A percentile compares a stretch with the other conserved stretches of the same genome.
These are phyloP conservation scores for Ceratocystis papillata DNA, from an alignment of 2,329 filamentous ascomycete species.

Conservation along the genomic window DNA sequence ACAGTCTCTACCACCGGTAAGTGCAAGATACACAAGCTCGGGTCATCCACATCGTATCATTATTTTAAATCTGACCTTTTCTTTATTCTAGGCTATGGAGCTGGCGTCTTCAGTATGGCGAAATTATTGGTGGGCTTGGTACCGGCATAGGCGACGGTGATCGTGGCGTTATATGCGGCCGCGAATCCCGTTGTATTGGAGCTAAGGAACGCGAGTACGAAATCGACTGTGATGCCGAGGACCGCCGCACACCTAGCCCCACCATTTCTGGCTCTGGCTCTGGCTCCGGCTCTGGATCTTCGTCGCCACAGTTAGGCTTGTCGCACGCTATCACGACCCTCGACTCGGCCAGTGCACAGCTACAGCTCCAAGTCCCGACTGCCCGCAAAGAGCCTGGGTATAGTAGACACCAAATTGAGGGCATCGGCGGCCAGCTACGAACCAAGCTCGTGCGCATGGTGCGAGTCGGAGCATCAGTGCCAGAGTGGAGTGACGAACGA, in stretches of 20 bases:
- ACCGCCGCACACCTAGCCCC: constrained; percentile 38
- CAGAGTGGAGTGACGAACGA: constrained; percentile 72
- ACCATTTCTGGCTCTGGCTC: constrained; percentile 22
- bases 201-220: constrained; percentile 71
- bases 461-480: constrained; percentile 70
- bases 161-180: constrained; percentile 77
- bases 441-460: constrained; percentile 77
- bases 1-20: constrained; percentile 49
- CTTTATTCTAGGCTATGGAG: constrained; percentile 57
- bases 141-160: constrained; percentile 82
- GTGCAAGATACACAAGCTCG: constrained; percentile 25
- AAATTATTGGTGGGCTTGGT: constrained; percentile 67
- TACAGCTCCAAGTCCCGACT: constrained; percentile 28
- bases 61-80: not conserved
- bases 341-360: constrained; percentile 15
- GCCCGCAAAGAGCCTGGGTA: constrained; percentile 59
- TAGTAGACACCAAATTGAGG: constrained; percentile 77
- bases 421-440: constrained; percentile 79
- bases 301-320: constrained; percentile 21
- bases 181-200: constrained; percentile 64
- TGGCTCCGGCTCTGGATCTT: constrained; percentile 26
- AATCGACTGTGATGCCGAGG: constrained; percentile 73
- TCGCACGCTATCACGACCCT: constrained; percentile 23
- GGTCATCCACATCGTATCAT: too few relatives aligned
- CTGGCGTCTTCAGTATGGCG: constrained; percentile 77